Evolutionary conservation across 2,329 filamentous ascomycete species (phyloP), one percentile per base, ranked within the genome.

Genomic region (Aspergillus sp.): DNA sequence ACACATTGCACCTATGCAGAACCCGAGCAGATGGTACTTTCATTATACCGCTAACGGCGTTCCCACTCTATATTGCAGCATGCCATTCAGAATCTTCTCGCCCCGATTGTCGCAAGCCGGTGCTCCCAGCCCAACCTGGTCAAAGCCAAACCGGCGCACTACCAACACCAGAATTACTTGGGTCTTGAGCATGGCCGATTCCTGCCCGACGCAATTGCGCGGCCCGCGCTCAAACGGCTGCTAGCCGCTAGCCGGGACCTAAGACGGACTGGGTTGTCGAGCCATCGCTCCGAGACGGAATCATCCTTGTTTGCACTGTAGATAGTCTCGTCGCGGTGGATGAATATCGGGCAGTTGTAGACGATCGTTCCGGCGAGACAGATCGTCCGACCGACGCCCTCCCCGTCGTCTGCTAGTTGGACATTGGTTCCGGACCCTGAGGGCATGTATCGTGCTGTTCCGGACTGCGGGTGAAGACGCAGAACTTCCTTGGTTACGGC

Each of bases 401-500:
- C 41, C 30, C 40, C 32, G 5, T 45, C 49, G 4, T 49, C 44
- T 2, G 45, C 45, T 7, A 49, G 44, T 12, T 29, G 42, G 26
- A 49, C 52, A 26, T 2, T 49, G 33, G 48, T 45, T 28, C 42
- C 53, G 26, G 49, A 43, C 1, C 52, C 48, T 1, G 47, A 43
- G 4, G 43, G 33, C 3, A 47, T 38, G 12, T 45, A 45, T 2
- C 57, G 46, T 5, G 54, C 50, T 1, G 52, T 52, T 2, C 45
- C 51, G 3, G 48, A 57, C 43, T 76, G 70, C 0, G 77, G 74
- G 52, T 72, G 76, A 28, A 81, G 54, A 1, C 78, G 69, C 2
- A 81, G 65, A 0, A 70, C 68, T 57, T 82, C 79, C 47, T 78
- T 77, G 50, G 79, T 71, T 1, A 79, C 69, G 26, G 76, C 76